Percentiles rank a stretch among this genome's conserved stretches.
phyloP scores from a whole-genome alignment of 2,329 filamentous ascomycete species.

The Colletotrichum kahawae region DNA sequence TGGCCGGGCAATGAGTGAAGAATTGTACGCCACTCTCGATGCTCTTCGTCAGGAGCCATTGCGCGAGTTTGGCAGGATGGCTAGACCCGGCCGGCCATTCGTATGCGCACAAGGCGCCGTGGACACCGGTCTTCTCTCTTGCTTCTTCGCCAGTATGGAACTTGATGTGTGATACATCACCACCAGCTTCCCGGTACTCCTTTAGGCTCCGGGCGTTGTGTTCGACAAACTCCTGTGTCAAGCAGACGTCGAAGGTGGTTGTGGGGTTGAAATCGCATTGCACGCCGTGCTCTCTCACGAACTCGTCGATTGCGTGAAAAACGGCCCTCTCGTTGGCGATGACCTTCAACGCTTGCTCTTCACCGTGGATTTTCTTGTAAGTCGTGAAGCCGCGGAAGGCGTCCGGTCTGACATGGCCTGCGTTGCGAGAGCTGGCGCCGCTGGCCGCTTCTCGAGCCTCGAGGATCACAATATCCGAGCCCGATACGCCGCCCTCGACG shows the following conservation, averaged over 20 bases:
- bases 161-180: neutral
- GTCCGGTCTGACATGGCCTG: conserved; percentile 48
- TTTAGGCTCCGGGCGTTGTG: conserved; percentile 17
- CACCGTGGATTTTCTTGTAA: neutral
- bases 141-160: conserved; percentile 39
- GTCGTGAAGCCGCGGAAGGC: conserved; percentile 49
- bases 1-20: conserved; percentile 26
- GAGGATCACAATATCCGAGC: conserved; percentile 40
- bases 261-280: conserved; percentile 51
- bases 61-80: conserved; percentile 53
- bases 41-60: conserved; percentile 46
- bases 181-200: neutral
- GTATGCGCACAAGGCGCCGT: conserved; percentile 47
- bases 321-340: neutral
- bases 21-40: conserved; percentile 42
- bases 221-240: conserved; percentile 49
- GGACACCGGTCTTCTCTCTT: conserved; percentile 41
- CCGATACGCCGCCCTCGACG: conserved; percentile 33
- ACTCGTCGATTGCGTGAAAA: conserved; percentile 41
- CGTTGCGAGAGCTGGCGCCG: conserved; percentile 48
- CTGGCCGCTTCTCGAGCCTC: conserved; percentile 49
- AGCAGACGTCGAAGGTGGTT: conserved; percentile 52
- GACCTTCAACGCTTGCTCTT: neutral
- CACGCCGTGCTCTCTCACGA: conserved; percentile 44
- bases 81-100: conserved; percentile 55